Evolutionary conservation across 768 basidiomycete genomes (phyloP).

Genomic region (Exsudoporus frostii): DNA sequence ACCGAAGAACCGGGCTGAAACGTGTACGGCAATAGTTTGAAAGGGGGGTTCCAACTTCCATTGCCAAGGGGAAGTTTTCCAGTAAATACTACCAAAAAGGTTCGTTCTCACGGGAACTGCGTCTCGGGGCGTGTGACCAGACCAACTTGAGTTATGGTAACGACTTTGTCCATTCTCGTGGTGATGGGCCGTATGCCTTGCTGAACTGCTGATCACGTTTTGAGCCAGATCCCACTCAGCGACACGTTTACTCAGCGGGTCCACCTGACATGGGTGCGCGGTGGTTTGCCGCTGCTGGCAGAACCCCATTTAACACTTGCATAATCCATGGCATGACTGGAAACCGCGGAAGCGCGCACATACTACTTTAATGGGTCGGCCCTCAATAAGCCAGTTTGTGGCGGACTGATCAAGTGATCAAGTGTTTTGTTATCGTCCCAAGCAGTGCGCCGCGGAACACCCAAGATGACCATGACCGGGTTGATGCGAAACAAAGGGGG

Average conservation of each 20-base stretch:
- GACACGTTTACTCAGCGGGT: background rate
- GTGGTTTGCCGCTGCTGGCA: background rate
- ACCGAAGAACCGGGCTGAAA: conserved; percentile 1
- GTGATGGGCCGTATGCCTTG: background rate
- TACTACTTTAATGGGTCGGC: background rate
- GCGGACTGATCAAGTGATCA: background rate
- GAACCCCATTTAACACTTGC: too few relatives aligned
- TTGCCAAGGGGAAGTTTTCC: background rate
- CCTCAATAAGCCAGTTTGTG: background rate
- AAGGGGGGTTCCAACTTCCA: too few relatives aligned
- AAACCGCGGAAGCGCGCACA: background rate
- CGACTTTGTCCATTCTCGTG: conserved; percentile 2
- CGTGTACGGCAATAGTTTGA: conserved; percentile 4
- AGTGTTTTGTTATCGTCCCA: background rate
- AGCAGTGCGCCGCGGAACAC: background rate
- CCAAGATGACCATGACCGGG: background rate
- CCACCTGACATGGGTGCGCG: conserved; percentile 5
- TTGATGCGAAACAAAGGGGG: conserved; percentile 1
- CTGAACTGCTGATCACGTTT: background rate
- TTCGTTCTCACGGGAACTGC: conserved; percentile 12
- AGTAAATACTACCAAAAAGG: background rate
- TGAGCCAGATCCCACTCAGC: conserved; percentile 7
- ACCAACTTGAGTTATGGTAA: background rate
- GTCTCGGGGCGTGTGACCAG: background rate
- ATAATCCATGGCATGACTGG: too few relatives aligned